Conservation (phyloP, 169 alveolate genomes). For the Plasmodium vivax region DNA sequence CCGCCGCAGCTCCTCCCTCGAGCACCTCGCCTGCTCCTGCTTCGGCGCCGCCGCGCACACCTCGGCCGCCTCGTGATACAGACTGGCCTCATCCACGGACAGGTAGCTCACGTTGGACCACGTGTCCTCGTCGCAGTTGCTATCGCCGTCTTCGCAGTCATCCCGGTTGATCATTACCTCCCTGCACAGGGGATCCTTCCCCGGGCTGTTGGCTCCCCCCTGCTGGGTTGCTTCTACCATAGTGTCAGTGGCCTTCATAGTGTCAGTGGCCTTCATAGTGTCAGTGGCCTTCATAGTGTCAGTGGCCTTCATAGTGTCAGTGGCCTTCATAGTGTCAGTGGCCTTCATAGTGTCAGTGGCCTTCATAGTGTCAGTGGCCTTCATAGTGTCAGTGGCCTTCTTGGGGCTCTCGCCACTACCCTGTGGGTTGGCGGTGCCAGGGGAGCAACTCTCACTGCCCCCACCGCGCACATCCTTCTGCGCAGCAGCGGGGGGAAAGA, state of each 20-base stretch:
- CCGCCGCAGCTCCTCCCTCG: background rate
- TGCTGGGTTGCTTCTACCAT: background rate
- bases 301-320: too few species aligned
- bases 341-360: too few species aligned
- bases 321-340: too few species aligned
- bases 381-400: too few species aligned
- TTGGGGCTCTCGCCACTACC: background rate
- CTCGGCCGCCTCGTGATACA: background rate
- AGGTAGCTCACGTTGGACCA: conserved; percentile 13
- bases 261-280: too few species aligned
- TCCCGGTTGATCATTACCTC: background rate
- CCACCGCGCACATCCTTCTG: background rate
- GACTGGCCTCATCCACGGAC: background rate
- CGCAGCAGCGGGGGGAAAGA: background rate
- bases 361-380: too few species aligned
- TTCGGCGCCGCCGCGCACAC: background rate
- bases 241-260: background rate
- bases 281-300: too few species aligned
- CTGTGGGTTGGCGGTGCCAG: background rate
- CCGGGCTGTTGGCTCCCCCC: background rate
- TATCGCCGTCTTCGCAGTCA: background rate
- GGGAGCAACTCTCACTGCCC: background rate
- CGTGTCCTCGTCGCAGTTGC: background rate
- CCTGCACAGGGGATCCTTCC: background rate
- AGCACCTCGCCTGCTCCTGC: conserved; percentile 1